These are phyloP conservation scores for Teunomyces kruisii DNA, from an alignment of 805 yeast genomes.

Conservation along the genomic window DNA sequence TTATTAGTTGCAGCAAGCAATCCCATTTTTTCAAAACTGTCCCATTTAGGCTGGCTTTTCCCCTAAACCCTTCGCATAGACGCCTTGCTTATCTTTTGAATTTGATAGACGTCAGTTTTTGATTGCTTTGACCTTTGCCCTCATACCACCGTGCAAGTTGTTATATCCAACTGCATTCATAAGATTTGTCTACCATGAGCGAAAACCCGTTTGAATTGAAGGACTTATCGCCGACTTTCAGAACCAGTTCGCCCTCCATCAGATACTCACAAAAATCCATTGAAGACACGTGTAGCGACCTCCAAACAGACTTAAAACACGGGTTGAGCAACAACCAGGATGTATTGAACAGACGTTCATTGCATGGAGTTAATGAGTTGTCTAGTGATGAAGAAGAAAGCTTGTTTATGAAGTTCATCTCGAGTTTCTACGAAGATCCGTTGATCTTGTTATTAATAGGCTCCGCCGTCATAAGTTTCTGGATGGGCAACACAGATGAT, in stretches of 20 bases:
- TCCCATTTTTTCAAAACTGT: too few relatives aligned
- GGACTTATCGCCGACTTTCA: slow-evolving; percentile 16
- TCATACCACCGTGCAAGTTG: not conserved
- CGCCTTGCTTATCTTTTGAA: too few relatives aligned
- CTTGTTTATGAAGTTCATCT: slow-evolving; percentile 66
- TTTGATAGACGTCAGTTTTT: too few relatives aligned
- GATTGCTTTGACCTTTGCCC: too few relatives aligned
- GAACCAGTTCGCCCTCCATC: slow-evolving; percentile 55
- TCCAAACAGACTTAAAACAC: slow-evolving; percentile 55
- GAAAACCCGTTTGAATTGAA: slow-evolving; percentile 39
- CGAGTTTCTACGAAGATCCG: slow-evolving; percentile 88
- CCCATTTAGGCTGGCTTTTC: too few relatives aligned
- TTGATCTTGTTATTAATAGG: slow-evolving; percentile 84
- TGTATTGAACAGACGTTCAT: slow-evolving; percentile 63
- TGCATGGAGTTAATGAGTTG: slow-evolving; percentile 83
- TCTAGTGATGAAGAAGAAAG: slow-evolving; percentile 74
- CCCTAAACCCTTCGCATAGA: too few relatives aligned
- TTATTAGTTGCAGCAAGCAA: too few relatives aligned
- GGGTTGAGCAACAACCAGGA: slow-evolving; percentile 77
- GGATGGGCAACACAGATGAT: slow-evolving; percentile 96
- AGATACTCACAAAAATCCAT: slow-evolving; percentile 60
- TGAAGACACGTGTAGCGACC: slow-evolving; percentile 61
- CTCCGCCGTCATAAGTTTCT: slow-evolving; percentile 80
- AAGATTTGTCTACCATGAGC: slow-evolving; percentile 24
- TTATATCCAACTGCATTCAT: not conserved